These are phyloP conservation scores for Perkinsus olseni DNA, from an alignment of 169 alveolate genomes.

Conservation along the genomic window DNA sequence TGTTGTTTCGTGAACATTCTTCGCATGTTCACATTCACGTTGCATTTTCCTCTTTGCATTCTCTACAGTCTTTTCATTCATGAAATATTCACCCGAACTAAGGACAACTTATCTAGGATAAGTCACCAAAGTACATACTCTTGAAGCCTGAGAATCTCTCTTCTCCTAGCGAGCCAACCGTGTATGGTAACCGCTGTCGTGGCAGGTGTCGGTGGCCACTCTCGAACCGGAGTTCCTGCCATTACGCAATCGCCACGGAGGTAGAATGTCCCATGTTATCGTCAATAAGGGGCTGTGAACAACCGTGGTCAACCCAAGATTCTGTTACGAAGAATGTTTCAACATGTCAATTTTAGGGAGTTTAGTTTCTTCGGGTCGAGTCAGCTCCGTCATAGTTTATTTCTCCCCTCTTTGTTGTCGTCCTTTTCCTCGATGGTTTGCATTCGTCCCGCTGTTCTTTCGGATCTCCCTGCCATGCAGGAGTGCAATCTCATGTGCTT, in stretches of 20 bases:
- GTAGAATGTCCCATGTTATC: neutral
- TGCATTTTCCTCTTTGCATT: no score
- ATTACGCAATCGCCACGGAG: neutral
- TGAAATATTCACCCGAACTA: no score
- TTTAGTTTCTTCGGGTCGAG: neutral
- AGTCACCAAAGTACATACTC: no score
- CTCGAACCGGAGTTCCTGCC: neutral
- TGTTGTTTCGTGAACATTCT: no score
- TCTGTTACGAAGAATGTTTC: neutral
- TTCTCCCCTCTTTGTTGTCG: neutral
- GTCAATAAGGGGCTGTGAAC: neutral
- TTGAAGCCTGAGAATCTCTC: no score
- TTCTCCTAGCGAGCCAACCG: neutral
- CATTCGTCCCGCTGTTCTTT: slow-evolving; percentile 61
- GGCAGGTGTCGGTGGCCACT: neutral
- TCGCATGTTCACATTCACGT: no score
- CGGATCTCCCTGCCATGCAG: slow-evolving; percentile 61
- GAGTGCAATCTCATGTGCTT: slow-evolving; percentile 66
- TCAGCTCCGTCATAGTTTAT: neutral
- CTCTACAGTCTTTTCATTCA: no score
- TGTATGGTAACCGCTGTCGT: neutral
- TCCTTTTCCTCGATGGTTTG: slow-evolving; percentile 25
- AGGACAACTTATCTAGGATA: no score
- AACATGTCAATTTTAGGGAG: neutral
- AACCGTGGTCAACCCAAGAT: neutral